phyloP scores from a whole-genome alignment of 225 moss, liverwort and hornwort species.

The Bryoerythrophyllum caledonicum region DNA sequence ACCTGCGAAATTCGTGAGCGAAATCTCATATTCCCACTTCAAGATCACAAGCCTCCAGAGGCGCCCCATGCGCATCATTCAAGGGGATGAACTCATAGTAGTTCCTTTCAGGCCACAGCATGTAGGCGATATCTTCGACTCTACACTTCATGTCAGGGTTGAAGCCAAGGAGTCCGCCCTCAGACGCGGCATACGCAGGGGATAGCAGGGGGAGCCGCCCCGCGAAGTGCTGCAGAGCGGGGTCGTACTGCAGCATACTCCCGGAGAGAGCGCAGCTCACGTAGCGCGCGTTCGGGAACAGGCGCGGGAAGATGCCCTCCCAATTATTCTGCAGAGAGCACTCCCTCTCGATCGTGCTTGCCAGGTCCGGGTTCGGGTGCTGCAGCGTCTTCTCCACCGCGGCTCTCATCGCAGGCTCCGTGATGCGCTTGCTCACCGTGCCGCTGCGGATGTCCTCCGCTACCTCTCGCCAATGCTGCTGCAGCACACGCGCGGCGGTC shows the following conservation, averaged over 20 bases:
- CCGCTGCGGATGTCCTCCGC: conserved; percentile 55
- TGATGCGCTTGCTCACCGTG: conserved; percentile 32
- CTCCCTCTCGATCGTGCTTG: conserved; percentile 26
- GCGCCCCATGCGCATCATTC: background rate
- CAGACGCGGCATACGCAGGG: conserved; percentile 43
- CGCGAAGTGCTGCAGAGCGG: conserved; percentile 33
- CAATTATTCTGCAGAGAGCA: conserved; percentile 26
- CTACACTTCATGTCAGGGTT: conserved; percentile 40
- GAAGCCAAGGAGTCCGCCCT: conserved; percentile 47
- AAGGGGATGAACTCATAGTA: conserved; percentile 61
- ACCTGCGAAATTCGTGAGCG: conserved; percentile 51
- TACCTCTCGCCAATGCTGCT: conserved; percentile 37
- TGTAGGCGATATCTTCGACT: conserved; percentile 42
- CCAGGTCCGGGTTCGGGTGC: background rate
- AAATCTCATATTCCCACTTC: conserved; percentile 59
- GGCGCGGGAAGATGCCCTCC: conserved; percentile 49
- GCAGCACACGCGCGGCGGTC: background rate
- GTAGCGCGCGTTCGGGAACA: conserved; percentile 50
- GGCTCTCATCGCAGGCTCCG: conserved; percentile 6
- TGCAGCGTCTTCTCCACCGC: conserved; percentile 13
- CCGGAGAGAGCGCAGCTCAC: conserved; percentile 48
- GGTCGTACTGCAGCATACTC: conserved; percentile 56
- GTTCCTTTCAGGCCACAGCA: conserved; percentile 43
- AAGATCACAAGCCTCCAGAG: conserved; percentile 49
- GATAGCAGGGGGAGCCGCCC: conserved; percentile 37